Conservation (phyloP, 345 rosid genomes). For the Populus ilicifolia region DNA sequence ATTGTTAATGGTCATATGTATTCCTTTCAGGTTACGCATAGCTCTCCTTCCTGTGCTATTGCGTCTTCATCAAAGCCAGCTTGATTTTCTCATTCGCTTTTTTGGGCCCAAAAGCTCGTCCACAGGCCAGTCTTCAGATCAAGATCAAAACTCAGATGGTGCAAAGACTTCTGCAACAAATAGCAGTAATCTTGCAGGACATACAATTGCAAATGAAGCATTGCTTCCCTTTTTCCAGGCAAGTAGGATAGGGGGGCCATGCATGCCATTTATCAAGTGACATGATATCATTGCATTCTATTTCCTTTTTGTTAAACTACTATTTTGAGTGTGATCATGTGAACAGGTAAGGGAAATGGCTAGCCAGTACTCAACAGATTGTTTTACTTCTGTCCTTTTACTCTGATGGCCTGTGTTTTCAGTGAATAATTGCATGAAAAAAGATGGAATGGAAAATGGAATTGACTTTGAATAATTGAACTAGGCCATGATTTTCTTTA, state of each 20-base stretch:
- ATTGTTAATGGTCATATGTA: slow-evolving; percentile 18
- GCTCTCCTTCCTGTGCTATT: slow-evolving; percentile 75
- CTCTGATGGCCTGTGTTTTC: slow-evolving; percentile 2
- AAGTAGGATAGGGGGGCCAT: slow-evolving; percentile 19
- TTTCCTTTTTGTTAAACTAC: neutral
- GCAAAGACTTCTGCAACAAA: slow-evolving; percentile 26
- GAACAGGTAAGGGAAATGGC: neutral
- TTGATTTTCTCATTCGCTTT: slow-evolving; percentile 79
- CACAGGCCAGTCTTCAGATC: slow-evolving; percentile 39
- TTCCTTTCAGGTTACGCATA: slow-evolving; percentile 55
- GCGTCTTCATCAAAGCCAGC: slow-evolving; percentile 93
- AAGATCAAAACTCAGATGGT: slow-evolving; percentile 37
- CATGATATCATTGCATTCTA: neutral
- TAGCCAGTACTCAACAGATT: neutral
- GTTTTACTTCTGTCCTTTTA: neutral
- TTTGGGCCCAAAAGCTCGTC: slow-evolving; percentile 57
- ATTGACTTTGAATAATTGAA: neutral
- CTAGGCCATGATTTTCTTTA: slow-evolving; percentile 1
- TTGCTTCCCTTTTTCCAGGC: slow-evolving; percentile 98
- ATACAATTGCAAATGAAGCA: slow-evolving; percentile 65
- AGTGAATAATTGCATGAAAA: slow-evolving; percentile 1
- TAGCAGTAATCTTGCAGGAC: slow-evolving; percentile 31
- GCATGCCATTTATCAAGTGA: slow-evolving; percentile 8
- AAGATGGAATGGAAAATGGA: slow-evolving; percentile 4
- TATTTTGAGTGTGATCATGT: neutral